Conservation (phyloP, 192 early-diverging fungal genomes). For the Umbelopsis sp. region DNA sequence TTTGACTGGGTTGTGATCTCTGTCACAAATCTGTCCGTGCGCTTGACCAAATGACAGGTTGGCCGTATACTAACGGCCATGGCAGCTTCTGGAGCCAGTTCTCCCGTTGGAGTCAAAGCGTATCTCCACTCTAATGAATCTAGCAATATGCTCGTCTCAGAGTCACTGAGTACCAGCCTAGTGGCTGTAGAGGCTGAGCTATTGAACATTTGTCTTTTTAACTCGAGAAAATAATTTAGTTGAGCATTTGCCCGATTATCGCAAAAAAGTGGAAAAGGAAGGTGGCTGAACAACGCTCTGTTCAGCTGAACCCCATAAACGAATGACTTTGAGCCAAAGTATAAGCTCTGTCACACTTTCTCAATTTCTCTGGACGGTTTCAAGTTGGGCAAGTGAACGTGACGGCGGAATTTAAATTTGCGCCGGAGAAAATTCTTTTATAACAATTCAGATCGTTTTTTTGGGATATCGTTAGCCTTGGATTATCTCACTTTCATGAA, state of each 20-base stretch:
- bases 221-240: not conserved
- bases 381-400: not conserved
- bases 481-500: not conserved
- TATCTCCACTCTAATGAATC: not conserved
- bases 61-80: not conserved
- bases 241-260: not conserved
- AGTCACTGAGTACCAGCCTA: constrained; percentile 1
- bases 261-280: constrained; percentile 3
- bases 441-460: not conserved
- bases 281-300: not conserved
- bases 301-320: not conserved
- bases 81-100: not conserved
- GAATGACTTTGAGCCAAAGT: not conserved
- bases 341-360: constrained; percentile 20
- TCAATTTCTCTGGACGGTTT: not conserved
- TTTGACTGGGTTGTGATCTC: constrained; percentile 18
- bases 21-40: constrained; percentile 14
- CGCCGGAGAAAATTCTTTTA: not conserved
- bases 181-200: not conserved
- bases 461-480: not conserved
- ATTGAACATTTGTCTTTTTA: constrained; percentile 3
- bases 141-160: not conserved
- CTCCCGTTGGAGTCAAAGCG: constrained; percentile 11
- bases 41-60: constrained; percentile 16
- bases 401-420: not conserved